Base-by-base conservation (phyloP, 1,284 basidiomycete species). In the Ganoderma lucidum region DNA sequence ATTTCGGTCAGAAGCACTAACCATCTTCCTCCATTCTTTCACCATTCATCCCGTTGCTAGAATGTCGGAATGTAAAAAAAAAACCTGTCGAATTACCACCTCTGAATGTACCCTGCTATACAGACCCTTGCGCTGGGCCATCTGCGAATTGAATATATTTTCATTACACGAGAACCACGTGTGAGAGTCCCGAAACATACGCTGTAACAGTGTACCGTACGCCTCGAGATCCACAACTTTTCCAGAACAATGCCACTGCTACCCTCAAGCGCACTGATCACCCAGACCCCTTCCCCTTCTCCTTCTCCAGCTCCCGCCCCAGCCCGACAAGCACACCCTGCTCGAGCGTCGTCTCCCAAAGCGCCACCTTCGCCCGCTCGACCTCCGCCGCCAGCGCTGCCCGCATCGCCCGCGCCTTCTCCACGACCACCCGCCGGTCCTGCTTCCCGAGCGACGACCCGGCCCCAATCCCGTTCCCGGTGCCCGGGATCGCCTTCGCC, bases 341-440 rank as follows among this genome's bases (percentile, higher is more conserved):
- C 80, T 94, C 92, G 65, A 94, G 85, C 56, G 89, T 90, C 62
- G 86, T 86, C 80, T 93, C 90, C 92, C 92, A 93, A 63, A 92
- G 78, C 75, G 90, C 88, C 30, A 87, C 82, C 76, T 90, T 89
- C 30, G 89, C 86, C 62, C 81, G 82, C 66, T 89, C 84, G 64
- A 93, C 80, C 79, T 90, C 88, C n/a, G 80, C 80, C 64, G 81
- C 80, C 53, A 94, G 74, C 72, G 87, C 81, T 66, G 79, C 79
- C 68, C 86, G 84, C 74, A 87, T 83, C 71, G 86, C 85, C 65
- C 81, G 83, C 28, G 90, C 91, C 23, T 83, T 82, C 56, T 78
- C 81, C 53, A 76, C 32, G 30, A 73, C 41, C 60, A 68, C 72
- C 64, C 67, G 62, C 67, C 65, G 56, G 35, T 66, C 68, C 62